Base-by-base conservation (phyloP, 352 stramenopile genomes). In the Globisporangium abappressorium region DNA sequence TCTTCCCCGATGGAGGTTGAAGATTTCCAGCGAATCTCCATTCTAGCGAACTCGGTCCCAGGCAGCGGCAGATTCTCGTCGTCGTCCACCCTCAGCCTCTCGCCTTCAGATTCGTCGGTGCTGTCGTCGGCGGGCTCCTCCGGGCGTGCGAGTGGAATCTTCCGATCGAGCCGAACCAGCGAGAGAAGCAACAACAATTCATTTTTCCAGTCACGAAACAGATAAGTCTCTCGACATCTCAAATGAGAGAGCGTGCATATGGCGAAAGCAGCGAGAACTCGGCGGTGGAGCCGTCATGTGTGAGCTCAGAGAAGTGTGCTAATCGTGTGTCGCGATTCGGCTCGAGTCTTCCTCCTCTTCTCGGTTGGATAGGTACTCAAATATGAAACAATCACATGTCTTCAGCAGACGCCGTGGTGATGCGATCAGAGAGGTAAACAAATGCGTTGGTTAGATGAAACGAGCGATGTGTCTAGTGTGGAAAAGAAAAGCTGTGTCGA, bases 11-110 rank as follows among this genome's bases (percentile, higher is more conserved):
- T 89, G 70, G 80, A 89, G 47, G 80, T 87, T 28, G 80, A 89
- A 62, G 80, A 89, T 59, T 89, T 89, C 64, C 80, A 89, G 63
- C 80, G 80, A n/a, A 89, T 89, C 64, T 89, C 80, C 33, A 89
- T 89, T 65, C 72, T 89, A 6, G 79, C 80, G 30, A 81, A 82
- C 66, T 75, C 69, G 8, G 64, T 63, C 38, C 62, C 78, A 8
- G 79, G 76, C 53, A 84, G 77, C 57, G 74, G 70, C 30, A 74
- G 77, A 8, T 75, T 84, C 70, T 89, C 69, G 28, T 63, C 77
- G 2, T 68, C 74, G 5, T 86, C 80, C 4, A 86, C 80, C n/a
- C 49, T 88, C 33, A 88, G 76, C 65, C 65, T 88, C 2, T 88
- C 78, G 9, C 76, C 78, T 0, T 78, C 83, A 30, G 80, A 61